A percentile compares a stretch with the other conserved stretches of the same genome.
phyloP scores from a whole-genome alignment of 208 protist genomes.

The Tetramitus jugosus region DNA sequence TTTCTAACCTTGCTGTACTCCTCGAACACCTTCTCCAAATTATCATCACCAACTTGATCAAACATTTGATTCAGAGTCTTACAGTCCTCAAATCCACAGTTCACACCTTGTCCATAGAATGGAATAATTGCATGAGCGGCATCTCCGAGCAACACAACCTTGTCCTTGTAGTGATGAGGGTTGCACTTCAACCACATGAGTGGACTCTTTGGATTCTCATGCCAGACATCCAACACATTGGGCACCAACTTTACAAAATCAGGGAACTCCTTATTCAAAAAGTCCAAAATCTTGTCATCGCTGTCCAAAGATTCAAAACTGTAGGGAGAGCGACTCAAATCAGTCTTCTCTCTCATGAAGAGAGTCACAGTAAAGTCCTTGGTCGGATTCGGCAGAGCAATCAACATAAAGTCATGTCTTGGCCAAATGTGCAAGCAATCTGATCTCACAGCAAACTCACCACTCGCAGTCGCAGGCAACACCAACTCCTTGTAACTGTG shows the following conservation, averaged over 20 bases:
- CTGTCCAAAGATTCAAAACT: conserved; percentile 11
- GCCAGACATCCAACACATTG: conserved; percentile 6
- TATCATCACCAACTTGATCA: neutral
- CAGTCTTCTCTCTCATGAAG: conserved; percentile 17
- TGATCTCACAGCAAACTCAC: neutral
- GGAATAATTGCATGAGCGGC: conserved; percentile 38
- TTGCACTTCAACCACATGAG: conserved; percentile 14
- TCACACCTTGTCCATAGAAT: conserved; percentile 41
- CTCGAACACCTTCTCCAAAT: neutral
- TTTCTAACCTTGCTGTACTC: conserved; percentile 25
- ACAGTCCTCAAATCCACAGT: conserved; percentile 33
- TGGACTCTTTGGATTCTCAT: conserved; percentile 21
- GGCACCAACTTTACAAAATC: conserved; percentile 25
- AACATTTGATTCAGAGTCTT: neutral
- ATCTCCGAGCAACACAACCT: conserved; percentile 33
- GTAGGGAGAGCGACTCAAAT: neutral
- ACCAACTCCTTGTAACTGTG: conserved; percentile 22
- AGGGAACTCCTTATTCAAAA: conserved; percentile 27
- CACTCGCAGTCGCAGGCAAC: neutral
- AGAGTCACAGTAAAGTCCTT: conserved; percentile 35
- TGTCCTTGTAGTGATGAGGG: conserved; percentile 20
- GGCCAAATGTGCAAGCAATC: conserved; percentile 38
- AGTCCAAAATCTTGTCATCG: neutral
- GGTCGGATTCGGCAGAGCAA: conserved; percentile 35
- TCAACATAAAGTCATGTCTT: conserved; percentile 32